Percentiles rank a stretch among this genome's conserved stretches.
phyloP scores from a whole-genome alignment of 2,329 filamentous ascomycete genomes.

The Didymella exigua region DNA sequence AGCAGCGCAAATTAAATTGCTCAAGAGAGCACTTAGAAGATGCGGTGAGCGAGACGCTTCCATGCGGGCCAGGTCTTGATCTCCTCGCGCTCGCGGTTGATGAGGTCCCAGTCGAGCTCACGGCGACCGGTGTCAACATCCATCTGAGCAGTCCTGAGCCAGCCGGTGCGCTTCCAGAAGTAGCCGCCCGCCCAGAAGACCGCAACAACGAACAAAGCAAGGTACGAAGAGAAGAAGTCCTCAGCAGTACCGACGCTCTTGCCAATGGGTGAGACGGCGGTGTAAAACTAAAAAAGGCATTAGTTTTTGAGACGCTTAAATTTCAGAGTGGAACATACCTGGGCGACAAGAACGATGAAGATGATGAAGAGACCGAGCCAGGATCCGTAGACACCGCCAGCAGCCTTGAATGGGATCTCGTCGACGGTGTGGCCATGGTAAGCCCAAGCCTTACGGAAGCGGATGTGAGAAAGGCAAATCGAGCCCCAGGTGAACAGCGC shows the following conservation, averaged over 20 bases:
- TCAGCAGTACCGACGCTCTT: constrained; percentile 42
- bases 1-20: neutral
- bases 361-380: constrained; percentile 50
- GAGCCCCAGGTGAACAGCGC: constrained; percentile 81
- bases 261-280: constrained; percentile 41
- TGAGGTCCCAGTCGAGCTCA: constrained; percentile 68
- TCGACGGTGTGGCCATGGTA: constrained; percentile 50
- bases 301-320: constrained; percentile 11
- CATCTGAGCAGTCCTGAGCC: constrained; percentile 64
- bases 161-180: constrained; percentile 68
- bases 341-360: constrained; percentile 47
- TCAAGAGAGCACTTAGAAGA: constrained; percentile 31
- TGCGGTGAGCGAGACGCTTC: constrained; percentile 40
- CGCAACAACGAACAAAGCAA: constrained; percentile 54
- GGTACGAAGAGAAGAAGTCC: constrained; percentile 55
- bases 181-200: constrained; percentile 57
- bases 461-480: constrained; percentile 90
- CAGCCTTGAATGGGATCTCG: constrained; percentile 53
- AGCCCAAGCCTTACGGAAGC: constrained; percentile 69
- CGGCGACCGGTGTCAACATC: constrained; percentile 70
- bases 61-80: constrained; percentile 60
- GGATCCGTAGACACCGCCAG: constrained; percentile 49
- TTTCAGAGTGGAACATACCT: constrained; percentile 32
- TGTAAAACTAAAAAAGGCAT: constrained; percentile 48
- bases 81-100: constrained; percentile 61